These are phyloP conservation scores for Colletotrichum cuscutae DNA, from an alignment of 2,329 filamentous ascomycete species.

Conservation along the genomic window DNA sequence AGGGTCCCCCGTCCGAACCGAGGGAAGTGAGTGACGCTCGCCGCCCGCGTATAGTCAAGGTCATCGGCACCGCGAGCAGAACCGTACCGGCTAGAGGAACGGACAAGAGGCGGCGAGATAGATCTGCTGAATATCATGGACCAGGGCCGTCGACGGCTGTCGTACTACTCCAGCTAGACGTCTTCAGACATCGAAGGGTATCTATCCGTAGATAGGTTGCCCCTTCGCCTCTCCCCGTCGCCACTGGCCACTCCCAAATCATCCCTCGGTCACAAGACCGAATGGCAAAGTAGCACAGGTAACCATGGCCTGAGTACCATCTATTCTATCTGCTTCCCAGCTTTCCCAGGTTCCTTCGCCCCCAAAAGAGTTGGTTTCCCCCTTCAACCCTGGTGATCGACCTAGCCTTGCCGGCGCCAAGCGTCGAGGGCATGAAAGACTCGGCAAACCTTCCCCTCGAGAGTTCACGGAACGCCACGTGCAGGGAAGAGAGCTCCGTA, in stretches of 20 bases:
- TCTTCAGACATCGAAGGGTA: conserved; percentile 9
- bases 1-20: conserved; percentile 2
- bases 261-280: conserved; percentile 15
- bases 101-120: neutral
- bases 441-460: conserved; percentile 33
- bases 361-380: neutral
- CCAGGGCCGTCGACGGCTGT: conserved; percentile 6
- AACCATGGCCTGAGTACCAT: neutral
- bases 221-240: conserved; percentile 3
- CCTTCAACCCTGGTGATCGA: conserved; percentile 14
- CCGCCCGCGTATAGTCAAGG: neutral
- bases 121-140: conserved; percentile 23
- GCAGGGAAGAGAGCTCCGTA: conserved; percentile 14
- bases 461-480: conserved; percentile 30
- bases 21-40: neutral
- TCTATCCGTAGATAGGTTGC: neutral
- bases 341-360: neutral
- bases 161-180: conserved; percentile 18
- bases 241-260: conserved; percentile 12
- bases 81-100: neutral
- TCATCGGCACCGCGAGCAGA: neutral
- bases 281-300: neutral
- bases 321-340: neutral
- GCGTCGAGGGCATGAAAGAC: conserved; percentile 30
- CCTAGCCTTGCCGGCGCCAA: conserved; percentile 31